A percentile compares a stretch with the other conserved stretches of the same genome.
phyloP scores from a whole-genome alignment of 441 rosid genomes.

The Bruguiera hainesii region DNA sequence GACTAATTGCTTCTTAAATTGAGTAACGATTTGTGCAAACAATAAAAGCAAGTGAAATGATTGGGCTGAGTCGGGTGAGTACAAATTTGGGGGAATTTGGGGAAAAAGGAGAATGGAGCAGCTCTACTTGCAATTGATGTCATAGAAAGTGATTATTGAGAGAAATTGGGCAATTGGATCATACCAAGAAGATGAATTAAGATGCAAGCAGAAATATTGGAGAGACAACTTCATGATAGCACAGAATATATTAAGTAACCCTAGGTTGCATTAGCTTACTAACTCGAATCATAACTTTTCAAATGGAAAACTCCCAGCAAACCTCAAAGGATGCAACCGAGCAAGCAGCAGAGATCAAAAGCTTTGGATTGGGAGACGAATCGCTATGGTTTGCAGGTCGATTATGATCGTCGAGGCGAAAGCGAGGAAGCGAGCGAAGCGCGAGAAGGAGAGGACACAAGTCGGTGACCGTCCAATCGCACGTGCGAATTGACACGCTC shows the following conservation, averaged over 20 bases:
- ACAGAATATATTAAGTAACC: not conserved
- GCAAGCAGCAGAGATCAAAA: conserved; percentile 4
- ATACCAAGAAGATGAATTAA: not conserved
- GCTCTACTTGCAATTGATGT: not conserved
- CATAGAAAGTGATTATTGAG: not conserved
- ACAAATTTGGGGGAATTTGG: not conserved
- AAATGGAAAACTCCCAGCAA: conserved; percentile 11
- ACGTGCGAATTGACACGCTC: conserved; percentile 17
- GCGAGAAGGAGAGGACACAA: not conserved
- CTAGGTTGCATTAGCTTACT: not conserved
- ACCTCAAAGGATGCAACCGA: conserved; percentile 19
- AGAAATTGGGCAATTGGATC: conserved; percentile 9
- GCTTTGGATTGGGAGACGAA: conserved; percentile 7
- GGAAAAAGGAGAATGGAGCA: not conserved
- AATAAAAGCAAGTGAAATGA: not conserved
- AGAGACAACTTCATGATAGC: not conserved
- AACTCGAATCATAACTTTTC: not conserved
- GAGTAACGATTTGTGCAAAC: not conserved
- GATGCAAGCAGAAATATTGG: not conserved
- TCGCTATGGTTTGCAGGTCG: conserved; percentile 1
- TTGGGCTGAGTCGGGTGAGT: not conserved
- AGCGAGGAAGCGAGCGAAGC: too few relatives aligned
- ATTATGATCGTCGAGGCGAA: conserved; percentile 19
- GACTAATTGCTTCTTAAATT: not conserved
- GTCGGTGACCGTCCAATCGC: conserved; percentile 13